Conservation (phyloP, 176 grass and related monocot genomes). For the Chrysopogon serrulatus region DNA sequence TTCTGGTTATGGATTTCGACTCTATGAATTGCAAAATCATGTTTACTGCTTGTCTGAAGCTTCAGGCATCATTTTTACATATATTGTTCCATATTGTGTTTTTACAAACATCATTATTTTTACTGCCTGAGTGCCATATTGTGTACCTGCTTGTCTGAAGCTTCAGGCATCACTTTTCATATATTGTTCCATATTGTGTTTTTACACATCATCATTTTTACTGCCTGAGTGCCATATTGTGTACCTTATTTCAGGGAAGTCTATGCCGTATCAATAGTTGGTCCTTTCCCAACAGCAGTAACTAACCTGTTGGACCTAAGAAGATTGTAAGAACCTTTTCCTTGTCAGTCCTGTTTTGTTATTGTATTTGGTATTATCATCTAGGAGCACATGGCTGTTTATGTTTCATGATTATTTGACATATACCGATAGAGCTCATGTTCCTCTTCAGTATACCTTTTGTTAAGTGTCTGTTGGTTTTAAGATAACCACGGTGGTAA, state of each 20-base stretch:
- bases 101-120: background rate
- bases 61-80: background rate
- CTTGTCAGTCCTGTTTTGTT: background rate
- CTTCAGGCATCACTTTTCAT: conserved; percentile 1
- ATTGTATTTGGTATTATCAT: background rate
- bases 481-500: background rate
- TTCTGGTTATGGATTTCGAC: background rate
- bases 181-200: too few species aligned
- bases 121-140: conserved; percentile 5
- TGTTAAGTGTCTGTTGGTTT: background rate
- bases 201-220: background rate
- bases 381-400: background rate
- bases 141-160: background rate
- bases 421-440: background rate
- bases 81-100: too few species aligned
- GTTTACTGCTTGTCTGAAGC: conserved; percentile 7
- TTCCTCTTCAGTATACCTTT: background rate
- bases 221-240: conserved; percentile 1
- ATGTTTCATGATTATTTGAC: background rate
- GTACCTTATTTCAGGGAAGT: conserved; percentile 80
- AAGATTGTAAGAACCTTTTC: conserved; percentile 69
- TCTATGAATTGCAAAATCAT: background rate
- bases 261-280: conserved; percentile 96
- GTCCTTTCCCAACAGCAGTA: conserved; percentile 90
- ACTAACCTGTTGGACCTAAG: conserved; percentile 95